These are phyloP conservation scores for Aspergillus cejpii DNA, from an alignment of 2,329 filamentous ascomycete genomes.

Conservation along the genomic window DNA sequence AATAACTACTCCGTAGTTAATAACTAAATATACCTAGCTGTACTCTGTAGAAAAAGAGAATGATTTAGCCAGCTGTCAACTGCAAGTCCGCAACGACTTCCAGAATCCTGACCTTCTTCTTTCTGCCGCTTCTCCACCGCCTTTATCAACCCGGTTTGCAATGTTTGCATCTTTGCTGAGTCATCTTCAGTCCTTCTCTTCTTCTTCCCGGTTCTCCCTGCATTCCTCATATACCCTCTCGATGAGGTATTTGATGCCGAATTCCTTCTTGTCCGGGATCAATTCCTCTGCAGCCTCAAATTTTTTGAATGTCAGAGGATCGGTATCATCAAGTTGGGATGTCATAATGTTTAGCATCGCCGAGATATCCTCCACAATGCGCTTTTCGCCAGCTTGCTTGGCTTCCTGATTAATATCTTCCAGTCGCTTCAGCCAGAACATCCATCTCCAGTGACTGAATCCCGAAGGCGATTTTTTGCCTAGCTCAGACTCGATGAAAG, in stretches of 20 bases:
- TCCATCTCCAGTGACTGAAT: background rate
- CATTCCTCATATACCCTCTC: background rate
- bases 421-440: background rate
- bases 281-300: background rate
- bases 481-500: background rate
- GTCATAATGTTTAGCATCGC: background rate
- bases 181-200: too few species aligned
- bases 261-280: background rate
- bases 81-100: too few species aligned
- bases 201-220: background rate
- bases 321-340: background rate
- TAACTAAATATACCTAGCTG: too few species aligned
- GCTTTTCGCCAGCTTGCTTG: background rate
- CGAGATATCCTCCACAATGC: background rate
- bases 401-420: background rate
- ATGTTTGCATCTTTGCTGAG: too few species aligned
- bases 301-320: background rate
- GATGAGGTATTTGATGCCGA: background rate
- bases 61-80: too few species aligned
- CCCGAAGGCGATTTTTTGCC: background rate
- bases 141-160: too few species aligned
- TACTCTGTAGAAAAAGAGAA: too few species aligned
- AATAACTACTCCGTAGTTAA: too few species aligned
- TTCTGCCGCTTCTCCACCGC: too few species aligned
- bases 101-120: too few species aligned